Base-by-base conservation (phyloP, 805 yeast species). In the Saturnispora silvae region DNA sequence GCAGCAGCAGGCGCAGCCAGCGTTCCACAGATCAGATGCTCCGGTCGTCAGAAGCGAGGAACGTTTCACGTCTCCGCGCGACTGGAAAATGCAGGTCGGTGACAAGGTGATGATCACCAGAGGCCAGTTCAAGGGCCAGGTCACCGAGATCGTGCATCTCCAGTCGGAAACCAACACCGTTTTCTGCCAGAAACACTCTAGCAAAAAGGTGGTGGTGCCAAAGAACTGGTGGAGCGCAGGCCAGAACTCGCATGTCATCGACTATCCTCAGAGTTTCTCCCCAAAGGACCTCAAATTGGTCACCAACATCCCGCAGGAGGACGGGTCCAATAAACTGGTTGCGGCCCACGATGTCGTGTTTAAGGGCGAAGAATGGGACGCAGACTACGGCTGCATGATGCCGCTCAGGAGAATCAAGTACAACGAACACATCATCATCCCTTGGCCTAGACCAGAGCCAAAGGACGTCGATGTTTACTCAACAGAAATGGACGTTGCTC, bases 381-480 rank as follows among this genome's bases (percentile, higher is more conserved):
- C 72, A 31, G 73, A 79, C 46, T 77, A 79, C 57, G 78, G 77
- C 53, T 67, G 67, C 50, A 71, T 79, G 68, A 60, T 84, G 64
- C 94, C 94, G 22, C 73, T 72, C 41, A 74, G 97, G 58, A 72
- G 75, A 47, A 84, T 87, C 19, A 71, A 70, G 45, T 77, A 81
- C 47, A 77, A 80, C 48, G 73, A 70, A 29, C 70, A 75, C 36
- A 63, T 84, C 37, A 72, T 76, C 18, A 77, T 87, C 35, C 96
- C 96, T 37, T 89, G 95, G 94, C 96, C 96, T 27, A 70, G 72
- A 48, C 87, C 92, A 2, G 75, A 67, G 24, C 61, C 65, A 0
- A 47, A 50, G 3, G 72, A 71, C 44, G 85, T 77, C 45, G 77
- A 76, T 35, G 60, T 53, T 22, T 63, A 72, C 45, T 72, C 77